Base-by-base conservation (phyloP, 225 moss, liverwort and hornwort genomes). In the Sphagnum contortum region DNA sequence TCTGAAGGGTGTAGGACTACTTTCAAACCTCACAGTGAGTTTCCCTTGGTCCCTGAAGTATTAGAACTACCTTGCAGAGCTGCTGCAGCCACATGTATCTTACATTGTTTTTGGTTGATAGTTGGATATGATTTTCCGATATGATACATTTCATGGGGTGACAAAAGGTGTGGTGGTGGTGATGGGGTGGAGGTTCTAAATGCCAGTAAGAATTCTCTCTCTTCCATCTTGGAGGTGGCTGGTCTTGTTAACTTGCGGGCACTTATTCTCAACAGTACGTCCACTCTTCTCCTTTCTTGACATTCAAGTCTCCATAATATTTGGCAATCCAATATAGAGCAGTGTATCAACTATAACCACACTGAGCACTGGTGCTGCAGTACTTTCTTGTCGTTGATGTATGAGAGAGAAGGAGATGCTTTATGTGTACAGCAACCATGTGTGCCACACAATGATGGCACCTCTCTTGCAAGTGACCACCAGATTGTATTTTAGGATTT, bases 211-310 rank as follows among this genome's bases (percentile, higher is more conserved):
- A 96, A 96, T 67, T 74, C 80, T 72, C 70, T 96, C 56, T 84
- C 88, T 64, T 87, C 90, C n/a, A 66, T 85, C 49, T 80, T 82
- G 51, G 90, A 90, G 70, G 81, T 90, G 60, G 83, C 87, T 50
- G 74, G 67, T 72, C 96, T 96, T 57, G 73, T 74, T 44, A 78
- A 89, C 57, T 76, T 96, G 62, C 78, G 90, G 58, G 96, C 96
- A 64, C 79, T 96, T 8, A 96, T 96, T 63, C 57, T 96, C n/a
- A 96, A 96, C 50, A 88, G 96, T 96, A 76, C 68, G 77, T 73
- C 77, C 14, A n/a, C 61, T 70, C 12, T 12, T 44, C 12, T 48
- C 11, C 6, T 52, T 44, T 48, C n/a, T 49, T 7, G 9, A 9
- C 8, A 14, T 11, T 11, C 0, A 2, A 29, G 29, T 29, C 29